phyloP scores from a whole-genome alignment of 2,329 filamentous ascomycete genomes.

The Phaeophleospora eucalypticola region DNA sequence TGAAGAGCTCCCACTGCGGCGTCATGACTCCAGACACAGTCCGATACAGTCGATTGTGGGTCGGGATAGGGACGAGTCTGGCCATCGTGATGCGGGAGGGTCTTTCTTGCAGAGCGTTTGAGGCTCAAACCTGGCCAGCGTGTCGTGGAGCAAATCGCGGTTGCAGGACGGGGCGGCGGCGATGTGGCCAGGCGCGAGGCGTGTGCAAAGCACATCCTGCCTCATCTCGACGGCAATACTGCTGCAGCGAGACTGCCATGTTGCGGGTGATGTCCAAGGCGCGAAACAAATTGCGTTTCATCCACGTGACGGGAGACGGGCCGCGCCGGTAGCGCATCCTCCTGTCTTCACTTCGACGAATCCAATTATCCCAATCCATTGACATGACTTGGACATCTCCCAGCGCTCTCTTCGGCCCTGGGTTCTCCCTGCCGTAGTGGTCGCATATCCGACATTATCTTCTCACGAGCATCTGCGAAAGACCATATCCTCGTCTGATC shows the following conservation, averaged over 20 bases:
- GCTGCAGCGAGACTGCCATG: no score
- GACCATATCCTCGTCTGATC: no score
- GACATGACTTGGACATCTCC: no score
- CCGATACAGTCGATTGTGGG: conserved; percentile 10
- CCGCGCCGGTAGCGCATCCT: neutral
- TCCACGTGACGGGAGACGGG: neutral
- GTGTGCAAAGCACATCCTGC: conserved; percentile 13
- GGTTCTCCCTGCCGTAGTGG: no score
- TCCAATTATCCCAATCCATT: no score
- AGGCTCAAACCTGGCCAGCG: conserved; percentile 5
- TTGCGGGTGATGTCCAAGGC: no score
- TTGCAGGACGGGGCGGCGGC: conserved; percentile 4
- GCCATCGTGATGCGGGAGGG: conserved; percentile 9
- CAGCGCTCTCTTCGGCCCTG: no score
- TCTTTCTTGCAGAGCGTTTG: conserved; percentile 5
- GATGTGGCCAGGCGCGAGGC: conserved; percentile 3
- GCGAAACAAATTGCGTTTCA: conserved; percentile 17
- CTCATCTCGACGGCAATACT: conserved; percentile 16
- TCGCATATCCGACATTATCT: no score
- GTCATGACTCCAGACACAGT: conserved; percentile 5
- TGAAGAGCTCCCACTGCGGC: neutral
- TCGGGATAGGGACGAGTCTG: neutral
- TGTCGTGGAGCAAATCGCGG: conserved; percentile 4
- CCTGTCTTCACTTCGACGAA: neutral
- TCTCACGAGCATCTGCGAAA: no score